phyloP scores from a whole-genome alignment of 257 asterid genomes.

The Scutellaria galericulata region DNA sequence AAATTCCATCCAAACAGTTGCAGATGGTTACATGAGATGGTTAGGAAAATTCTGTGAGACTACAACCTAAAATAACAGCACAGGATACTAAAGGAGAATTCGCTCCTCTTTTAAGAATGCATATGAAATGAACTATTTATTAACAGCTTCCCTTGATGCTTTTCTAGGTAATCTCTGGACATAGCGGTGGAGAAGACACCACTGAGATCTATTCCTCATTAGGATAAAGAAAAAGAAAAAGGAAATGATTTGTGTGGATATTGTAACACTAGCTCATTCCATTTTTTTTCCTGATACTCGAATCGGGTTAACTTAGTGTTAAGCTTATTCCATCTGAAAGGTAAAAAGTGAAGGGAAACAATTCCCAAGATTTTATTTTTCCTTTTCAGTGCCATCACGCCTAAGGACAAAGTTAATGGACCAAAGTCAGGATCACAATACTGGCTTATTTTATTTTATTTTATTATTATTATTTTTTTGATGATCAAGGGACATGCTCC shows the following conservation, averaged over 20 bases:
- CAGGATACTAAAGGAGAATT: background rate
- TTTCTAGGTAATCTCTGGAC: conserved; percentile 1
- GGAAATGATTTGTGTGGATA: background rate
- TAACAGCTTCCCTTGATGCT: background rate
- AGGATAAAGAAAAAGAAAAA: background rate
- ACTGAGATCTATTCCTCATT: background rate
- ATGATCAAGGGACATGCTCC: background rate
- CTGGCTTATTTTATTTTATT: too few relatives aligned
- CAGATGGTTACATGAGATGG: conserved; percentile 17
- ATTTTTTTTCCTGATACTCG: background rate
- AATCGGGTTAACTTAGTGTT: background rate
- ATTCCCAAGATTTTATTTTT: background rate
- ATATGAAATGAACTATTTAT: background rate
- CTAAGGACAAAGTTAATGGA: background rate
- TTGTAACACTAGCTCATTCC: background rate
- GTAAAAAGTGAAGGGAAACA: background rate
- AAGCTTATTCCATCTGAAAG: background rate
- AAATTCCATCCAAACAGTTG: conserved; percentile 1
- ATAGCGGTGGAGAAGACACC: background rate
- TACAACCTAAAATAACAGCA: background rate
- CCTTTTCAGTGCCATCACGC: background rate
- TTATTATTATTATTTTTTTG: too few relatives aligned
- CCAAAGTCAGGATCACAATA: background rate
- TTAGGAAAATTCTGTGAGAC: background rate
- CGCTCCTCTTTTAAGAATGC: background rate